Conservation (phyloP, 192 early-diverging fungal species). For the Physocladia obscura region DNA sequence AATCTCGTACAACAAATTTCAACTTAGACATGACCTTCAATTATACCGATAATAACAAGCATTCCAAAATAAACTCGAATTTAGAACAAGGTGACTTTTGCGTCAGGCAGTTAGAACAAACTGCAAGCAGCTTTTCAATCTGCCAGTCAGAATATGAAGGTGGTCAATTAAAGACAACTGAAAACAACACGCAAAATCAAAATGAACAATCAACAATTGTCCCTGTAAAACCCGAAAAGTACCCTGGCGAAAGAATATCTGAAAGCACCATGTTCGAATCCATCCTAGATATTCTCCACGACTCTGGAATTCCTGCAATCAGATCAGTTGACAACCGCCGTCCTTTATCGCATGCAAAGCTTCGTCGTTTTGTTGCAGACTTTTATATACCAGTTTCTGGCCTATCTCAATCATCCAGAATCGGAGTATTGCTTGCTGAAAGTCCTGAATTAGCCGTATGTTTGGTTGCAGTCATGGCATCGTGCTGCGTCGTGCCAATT, state of each 20-base stretch:
- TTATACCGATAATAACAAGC: too few relatives aligned
- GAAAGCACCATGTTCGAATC: conserved; percentile 20
- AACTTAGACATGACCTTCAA: too few relatives aligned
- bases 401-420: neutral
- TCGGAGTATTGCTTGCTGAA: conserved; percentile 42
- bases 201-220: too few relatives aligned
- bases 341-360: conserved; percentile 6
- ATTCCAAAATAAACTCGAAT: too few relatives aligned
- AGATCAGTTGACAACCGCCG: conserved; percentile 3
- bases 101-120: too few relatives aligned
- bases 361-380: conserved; percentile 12
- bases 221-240: too few relatives aligned
- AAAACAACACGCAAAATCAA: too few relatives aligned
- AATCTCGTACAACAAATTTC: too few relatives aligned
- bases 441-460: conserved; percentile 37
- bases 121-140: too few relatives aligned
- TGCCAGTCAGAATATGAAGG: too few relatives aligned
- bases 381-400: neutral
- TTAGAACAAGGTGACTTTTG: too few relatives aligned
- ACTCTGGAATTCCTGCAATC: conserved; percentile 26
- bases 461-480: conserved; percentile 36
- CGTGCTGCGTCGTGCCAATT: conserved; percentile 39
- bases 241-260: neutral
- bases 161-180: too few relatives aligned
- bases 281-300: conserved; percentile 34